A percentile compares a stretch with the other conserved stretches of the same genome.
phyloP scores from a whole-genome alignment of 768 basidiomycete genomes.

The Mycena sanguinolenta region DNA sequence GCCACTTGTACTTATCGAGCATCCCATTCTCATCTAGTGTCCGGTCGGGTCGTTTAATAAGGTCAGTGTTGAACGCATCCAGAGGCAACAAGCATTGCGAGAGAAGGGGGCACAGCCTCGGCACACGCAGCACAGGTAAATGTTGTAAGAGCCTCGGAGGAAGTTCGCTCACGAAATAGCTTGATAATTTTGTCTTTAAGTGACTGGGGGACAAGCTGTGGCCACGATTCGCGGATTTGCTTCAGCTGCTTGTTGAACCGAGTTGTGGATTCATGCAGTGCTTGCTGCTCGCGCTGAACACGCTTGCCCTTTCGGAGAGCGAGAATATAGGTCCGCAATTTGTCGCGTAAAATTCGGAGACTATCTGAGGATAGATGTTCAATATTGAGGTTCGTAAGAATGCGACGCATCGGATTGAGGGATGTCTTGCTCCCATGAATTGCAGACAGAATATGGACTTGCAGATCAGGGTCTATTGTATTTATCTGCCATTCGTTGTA shows the following conservation, averaged over 20 bases:
- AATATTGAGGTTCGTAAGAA: background rate
- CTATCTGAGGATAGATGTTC: background rate
- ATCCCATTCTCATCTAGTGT: background rate
- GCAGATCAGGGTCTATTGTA: slow-evolving; percentile 9
- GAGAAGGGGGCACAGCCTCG: background rate
- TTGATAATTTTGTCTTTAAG: slow-evolving; percentile 11
- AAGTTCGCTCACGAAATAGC: slow-evolving; percentile 8
- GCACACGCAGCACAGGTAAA: slow-evolving; percentile 10
- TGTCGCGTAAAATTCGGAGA: background rate
- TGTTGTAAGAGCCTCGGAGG: background rate
- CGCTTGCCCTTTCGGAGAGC: slow-evolving; percentile 5
- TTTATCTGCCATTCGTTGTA: slow-evolving; percentile 8
- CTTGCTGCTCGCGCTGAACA: background rate
- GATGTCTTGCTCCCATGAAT: background rate
- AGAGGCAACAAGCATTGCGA: background rate
- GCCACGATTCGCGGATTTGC: slow-evolving; percentile 1
- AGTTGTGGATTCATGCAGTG: too few relatives aligned
- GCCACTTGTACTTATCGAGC: background rate
- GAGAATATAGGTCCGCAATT: background rate
- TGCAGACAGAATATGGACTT: slow-evolving; percentile 6
- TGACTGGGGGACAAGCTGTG: slow-evolving; percentile 20
- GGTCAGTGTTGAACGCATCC: background rate
- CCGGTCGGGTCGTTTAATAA: background rate
- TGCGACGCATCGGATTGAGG: background rate
- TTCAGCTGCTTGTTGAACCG: background rate